phyloP scores from a whole-genome alignment of 2,329 filamentous ascomycete species.

The Verticillium albo-atrum region DNA sequence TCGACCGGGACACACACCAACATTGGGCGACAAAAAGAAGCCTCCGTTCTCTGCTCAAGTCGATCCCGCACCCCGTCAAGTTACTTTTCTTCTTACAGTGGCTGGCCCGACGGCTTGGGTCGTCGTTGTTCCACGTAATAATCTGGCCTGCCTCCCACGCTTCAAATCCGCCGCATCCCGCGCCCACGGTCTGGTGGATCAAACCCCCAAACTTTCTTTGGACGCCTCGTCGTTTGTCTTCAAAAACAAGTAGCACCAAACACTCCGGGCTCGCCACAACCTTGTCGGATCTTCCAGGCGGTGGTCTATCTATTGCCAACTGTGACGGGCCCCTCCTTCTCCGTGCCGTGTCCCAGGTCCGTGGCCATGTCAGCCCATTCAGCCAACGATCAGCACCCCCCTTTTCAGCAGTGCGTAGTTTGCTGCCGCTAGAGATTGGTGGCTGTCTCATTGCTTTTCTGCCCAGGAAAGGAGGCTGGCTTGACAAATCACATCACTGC shows the following conservation, averaged over 20 bases:
- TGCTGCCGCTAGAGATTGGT: not conserved
- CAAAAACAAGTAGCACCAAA: not conserved
- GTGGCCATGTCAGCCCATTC: not conserved
- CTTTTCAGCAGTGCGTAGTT: not conserved
- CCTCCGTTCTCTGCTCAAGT: too few species aligned
- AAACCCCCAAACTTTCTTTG: conserved; percentile 13
- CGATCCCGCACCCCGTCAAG: not conserved
- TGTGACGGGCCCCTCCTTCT: not conserved
- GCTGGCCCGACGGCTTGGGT: conserved; percentile 6
- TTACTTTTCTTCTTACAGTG: not conserved
- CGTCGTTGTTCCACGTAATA: conserved; percentile 3
- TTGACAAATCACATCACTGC: not conserved
- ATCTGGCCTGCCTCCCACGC: not conserved
- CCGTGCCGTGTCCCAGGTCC: not conserved
- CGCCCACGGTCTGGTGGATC: conserved; percentile 9
- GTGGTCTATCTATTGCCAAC: not conserved
- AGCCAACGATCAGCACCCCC: not conserved
- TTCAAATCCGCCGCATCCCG: conserved; percentile 5
- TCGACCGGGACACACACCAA: not conserved
- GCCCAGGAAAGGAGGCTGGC: not conserved
- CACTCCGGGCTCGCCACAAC: not conserved
- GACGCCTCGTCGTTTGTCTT: conserved; percentile 2
- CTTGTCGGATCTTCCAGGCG: not conserved
- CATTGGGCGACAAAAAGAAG: not conserved
- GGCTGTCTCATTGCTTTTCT: conserved; percentile 3